These are phyloP conservation scores for Lachancea fermentati DNA, from an alignment of 805 yeast species.

Conservation along the genomic window DNA sequence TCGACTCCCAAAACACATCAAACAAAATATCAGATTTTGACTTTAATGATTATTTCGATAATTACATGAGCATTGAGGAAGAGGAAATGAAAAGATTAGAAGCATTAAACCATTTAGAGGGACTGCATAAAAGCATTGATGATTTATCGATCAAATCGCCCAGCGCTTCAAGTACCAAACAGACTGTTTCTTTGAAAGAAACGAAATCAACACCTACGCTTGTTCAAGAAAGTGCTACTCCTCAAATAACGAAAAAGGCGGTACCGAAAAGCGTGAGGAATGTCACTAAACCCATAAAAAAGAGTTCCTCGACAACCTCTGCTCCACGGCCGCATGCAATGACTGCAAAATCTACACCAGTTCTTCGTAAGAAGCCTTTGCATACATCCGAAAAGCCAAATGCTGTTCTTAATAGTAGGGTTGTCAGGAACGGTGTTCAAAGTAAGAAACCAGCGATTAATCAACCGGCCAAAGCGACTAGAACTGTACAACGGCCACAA, in stretches of 20 bases:
- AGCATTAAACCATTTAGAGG: constrained; percentile 15
- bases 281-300: not conserved
- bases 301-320: not conserved
- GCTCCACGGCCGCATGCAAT: constrained; percentile 1
- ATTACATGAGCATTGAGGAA: constrained; percentile 16
- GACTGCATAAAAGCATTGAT: constrained; percentile 10
- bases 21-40: constrained; percentile 13
- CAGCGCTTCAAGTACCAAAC: not conserved
- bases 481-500: not conserved
- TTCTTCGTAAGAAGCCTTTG: constrained; percentile 1
- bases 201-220: constrained; percentile 20
- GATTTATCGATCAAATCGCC: constrained; percentile 6
- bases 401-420: constrained; percentile 5
- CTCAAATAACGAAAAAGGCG: not conserved
- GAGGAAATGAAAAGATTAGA: constrained; percentile 15
- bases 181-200: constrained; percentile 6
- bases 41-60: constrained; percentile 20
- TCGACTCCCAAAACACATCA: constrained; percentile 2
- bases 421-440: not conserved
- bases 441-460: no score
- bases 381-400: not conserved
- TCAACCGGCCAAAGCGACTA: no score
- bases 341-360: constrained; percentile 1
- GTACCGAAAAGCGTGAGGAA: not conserved
- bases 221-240: not conserved